Evolutionary conservation across 768 basidiomycete species (phyloP).

Genomic region (Podaxis sp.): DNA sequence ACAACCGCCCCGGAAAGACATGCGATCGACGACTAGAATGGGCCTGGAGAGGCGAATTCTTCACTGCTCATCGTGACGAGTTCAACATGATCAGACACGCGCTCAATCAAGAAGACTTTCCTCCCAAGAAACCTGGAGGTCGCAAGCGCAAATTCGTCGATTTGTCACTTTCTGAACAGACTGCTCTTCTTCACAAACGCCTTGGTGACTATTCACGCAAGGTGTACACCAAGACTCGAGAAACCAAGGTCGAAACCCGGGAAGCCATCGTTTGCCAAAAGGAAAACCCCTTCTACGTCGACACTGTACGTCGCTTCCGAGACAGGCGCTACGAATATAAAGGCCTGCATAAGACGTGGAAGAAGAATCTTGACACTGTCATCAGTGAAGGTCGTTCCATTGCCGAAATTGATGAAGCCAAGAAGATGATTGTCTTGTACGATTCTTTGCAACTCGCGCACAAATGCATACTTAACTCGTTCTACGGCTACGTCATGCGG

Average conservation of each 20-base stretch:
- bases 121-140: constrained; percentile 68
- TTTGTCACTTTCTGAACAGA: constrained; percentile 80
- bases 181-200: constrained; percentile 90
- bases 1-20: constrained; percentile 91
- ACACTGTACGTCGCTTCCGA: constrained; percentile 94
- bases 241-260: constrained; percentile 90
- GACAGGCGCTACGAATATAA: constrained; percentile 99
- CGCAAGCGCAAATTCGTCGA: constrained; percentile 82
- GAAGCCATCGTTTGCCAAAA: constrained; percentile 95
- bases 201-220: constrained; percentile 98
- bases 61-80: constrained; percentile 95
- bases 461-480: constrained; percentile 99
- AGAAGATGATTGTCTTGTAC: constrained; percentile 98
- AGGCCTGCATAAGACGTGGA: constrained; percentile 97
- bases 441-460: constrained; percentile 98
- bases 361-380: constrained; percentile 89
- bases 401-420: constrained; percentile 91
- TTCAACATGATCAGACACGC: constrained; percentile 99
- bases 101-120: constrained; percentile 90
- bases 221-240: constrained; percentile 98
- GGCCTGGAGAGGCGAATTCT: constrained; percentile 99
- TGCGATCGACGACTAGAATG: constrained; percentile 93
- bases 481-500: constrained; percentile 99
- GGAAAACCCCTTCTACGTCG: constrained; percentile 98
- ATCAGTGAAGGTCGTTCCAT: constrained; percentile 65